These are phyloP conservation scores for Fusarium agapanthi DNA, from an alignment of 2,329 filamentous ascomycete genomes.

Conservation along the genomic window DNA sequence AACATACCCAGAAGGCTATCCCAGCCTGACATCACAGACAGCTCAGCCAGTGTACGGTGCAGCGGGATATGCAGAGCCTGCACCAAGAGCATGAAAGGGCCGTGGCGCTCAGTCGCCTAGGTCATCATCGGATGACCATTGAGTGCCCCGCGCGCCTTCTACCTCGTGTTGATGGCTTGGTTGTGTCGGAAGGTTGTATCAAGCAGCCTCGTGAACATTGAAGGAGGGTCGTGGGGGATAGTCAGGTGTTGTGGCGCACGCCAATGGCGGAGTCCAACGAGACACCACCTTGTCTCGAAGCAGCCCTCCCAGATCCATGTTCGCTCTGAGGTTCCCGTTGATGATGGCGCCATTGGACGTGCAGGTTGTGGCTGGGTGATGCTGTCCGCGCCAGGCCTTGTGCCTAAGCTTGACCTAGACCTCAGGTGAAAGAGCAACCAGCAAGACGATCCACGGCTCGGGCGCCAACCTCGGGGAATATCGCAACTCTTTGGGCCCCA, in stretches of 20 bases:
- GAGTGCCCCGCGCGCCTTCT: constrained; percentile 1
- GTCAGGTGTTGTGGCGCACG: constrained; percentile 51
- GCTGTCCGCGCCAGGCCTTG: constrained; percentile 15
- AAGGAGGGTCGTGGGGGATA: constrained; percentile 43
- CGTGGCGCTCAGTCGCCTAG: constrained; percentile 18
- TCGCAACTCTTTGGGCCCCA: constrained; percentile 16
- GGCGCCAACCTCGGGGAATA: constrained; percentile 18
- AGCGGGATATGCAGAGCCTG: constrained; percentile 53
- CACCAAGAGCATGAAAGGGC: constrained; percentile 51
- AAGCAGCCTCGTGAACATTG: constrained; percentile 46
- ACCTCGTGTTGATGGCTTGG: constrained; percentile 38
- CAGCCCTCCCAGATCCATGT: constrained; percentile 20
- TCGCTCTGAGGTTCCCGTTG: constrained; percentile 22
- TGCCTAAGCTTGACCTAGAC: not conserved
- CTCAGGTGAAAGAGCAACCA: constrained; percentile 5
- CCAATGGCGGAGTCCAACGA: constrained; percentile 46
- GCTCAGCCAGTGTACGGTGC: constrained; percentile 53
- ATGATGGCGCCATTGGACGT: constrained; percentile 37
- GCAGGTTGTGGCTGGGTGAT: constrained; percentile 31
- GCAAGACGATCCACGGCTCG: not conserved
- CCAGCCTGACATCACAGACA: constrained; percentile 48
- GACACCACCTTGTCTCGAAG: constrained; percentile 34
- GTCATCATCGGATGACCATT: constrained; percentile 37
- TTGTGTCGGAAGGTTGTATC: constrained; percentile 37
- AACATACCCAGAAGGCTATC: constrained; percentile 51